Base-by-base conservation (phyloP, 2,329 filamentous ascomycete species). In the Parascedosporium putredinis region DNA sequence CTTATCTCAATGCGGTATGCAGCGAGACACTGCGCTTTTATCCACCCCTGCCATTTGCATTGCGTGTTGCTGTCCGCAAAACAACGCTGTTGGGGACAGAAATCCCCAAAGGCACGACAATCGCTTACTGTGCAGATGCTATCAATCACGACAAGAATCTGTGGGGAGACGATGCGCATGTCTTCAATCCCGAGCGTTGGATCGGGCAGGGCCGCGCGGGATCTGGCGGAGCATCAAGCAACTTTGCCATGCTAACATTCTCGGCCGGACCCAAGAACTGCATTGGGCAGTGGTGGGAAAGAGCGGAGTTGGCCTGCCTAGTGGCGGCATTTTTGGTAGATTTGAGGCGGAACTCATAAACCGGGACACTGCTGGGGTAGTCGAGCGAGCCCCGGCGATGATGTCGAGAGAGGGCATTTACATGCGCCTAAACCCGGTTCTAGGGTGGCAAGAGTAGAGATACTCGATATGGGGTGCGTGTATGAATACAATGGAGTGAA, bases 111-210 rank as follows among this genome's bases (percentile, higher is more conserved):
- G 84, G 79, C 36, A 90, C 86, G 29, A 72, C 75, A 7, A 62
- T 95, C 44, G 72, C 86, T 53, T 66, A 95, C 20, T 65, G 72
- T 2, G 73, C 76, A 2, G 76, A 72, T 70, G 84, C 84, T 7
- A 76, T 83, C 59, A 94, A 95, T 70, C 78, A 77, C 20, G 79
- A 78, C 54, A 70, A 69, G 40, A 66, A 71, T 2, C 70, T 89
- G 10, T 96, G 90, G 90, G 89, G 90, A 0, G 63, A 73, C 0
- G 84, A 90, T 56, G 87, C 88, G 0, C 66, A 68, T 24, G 70
- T 78, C 45, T 96, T 95, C 72, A 78, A 86, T 50, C 89, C 89
- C 0, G 86, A 89, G 40, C 74, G 87, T 9, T 91, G 86, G 86
- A 72, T 83, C 60, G 29, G 29, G 29, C 29, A 31, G 14, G 29